Evolutionary conservation across 139 green algal genomes (phyloP), one percentile per base, ranked within the genome.

Genomic region (Pleodorina starrii): DNA sequence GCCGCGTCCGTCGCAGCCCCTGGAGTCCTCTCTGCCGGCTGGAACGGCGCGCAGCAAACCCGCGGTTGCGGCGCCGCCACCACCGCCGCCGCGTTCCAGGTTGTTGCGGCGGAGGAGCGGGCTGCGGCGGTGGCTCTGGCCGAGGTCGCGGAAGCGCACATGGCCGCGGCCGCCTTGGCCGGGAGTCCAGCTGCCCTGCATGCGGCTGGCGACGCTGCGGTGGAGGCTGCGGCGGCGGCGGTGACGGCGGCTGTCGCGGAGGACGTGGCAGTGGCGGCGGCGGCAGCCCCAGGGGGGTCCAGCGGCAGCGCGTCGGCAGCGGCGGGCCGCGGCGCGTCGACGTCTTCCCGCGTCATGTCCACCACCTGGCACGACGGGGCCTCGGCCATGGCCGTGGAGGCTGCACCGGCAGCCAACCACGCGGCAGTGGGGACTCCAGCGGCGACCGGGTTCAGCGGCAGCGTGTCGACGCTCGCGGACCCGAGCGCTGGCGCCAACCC

Each of bases 351-450:
- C 7, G 43, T 80, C 72, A 57, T 80, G 42, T 57, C 72, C 42
- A 59, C 23, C 72, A 42, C 25, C 42, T 80, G 72, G 72, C 42
- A 80, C 72, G n/a, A n/a, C n/a, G n/a, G n/a, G n/a, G n/a, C n/a
- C n/a, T n/a, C n/a, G n/a, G n/a, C n/a, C n/a, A n/a, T n/a, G n/a
- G n/a, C n/a, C n/a, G n/a, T n/a, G n/a, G n/a, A n/a, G n/a, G n/a
- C n/a, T n/a, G n/a, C n/a, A n/a, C n/a, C n/a, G n/a, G n/a, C n/a
- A n/a, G n/a, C n/a, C n/a, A n/a, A n/a, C n/a, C n/a, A 48, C 17
- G 76, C 76, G 46, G 32, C 35, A 1, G 76, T 84, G 1, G 35
- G 48, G 9, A 23, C 48, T 29, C 7, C 44, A 25, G 29, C 23
- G 46, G 14, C 12, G 44, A 25, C 44, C 21, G 74, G 12, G 29